Base-by-base conservation (phyloP, 2,329 filamentous ascomycete species). In the Metarhizium humberi region DNA sequence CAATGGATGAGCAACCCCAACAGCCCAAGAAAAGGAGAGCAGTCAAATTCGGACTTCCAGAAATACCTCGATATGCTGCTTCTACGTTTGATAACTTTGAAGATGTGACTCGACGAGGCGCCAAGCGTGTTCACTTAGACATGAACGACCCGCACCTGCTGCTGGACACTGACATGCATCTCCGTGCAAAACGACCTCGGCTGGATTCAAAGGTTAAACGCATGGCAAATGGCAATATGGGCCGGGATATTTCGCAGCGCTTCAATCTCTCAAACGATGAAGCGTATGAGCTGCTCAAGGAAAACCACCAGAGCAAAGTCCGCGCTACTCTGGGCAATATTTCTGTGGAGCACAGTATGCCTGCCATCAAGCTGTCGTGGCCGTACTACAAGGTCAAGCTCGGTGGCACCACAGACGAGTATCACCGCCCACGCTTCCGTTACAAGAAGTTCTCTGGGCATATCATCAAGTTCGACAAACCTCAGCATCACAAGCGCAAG, bases 211-310 rank as follows among this genome's bases (percentile, higher is more conserved):
- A 84, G 59, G 78, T 81, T 60, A 86, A 81, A 70, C 85, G 80
- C 59, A 85, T 84, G 75, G 83, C 81, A 7, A 86, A 82, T 55
- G 83, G 85, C 16, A 86, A 84, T 52, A 73, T 90, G 46, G 84
- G 85, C 3, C 87, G 86, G 54, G 85, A 89, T 55, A 79, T 96
- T 40, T 82, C 82, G 42, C 82, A 87, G 61, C 86, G 92, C 46
- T 99, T 96, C 78, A 97, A 97, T 67, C 88, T 95, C 56, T 96
- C 92, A 34, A 97, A 97, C 60, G 94, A 99, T 65, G 88, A 94
- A 57, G 92, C 92, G 2, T 99, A 99, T 69, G 92, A 97, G 66
- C 84, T 91, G 57, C 81, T 99, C 48, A 97, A 97, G 71, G 91
- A 96, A 70, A 97, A 96, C 66, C 92, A 95, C 66, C 90, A 95